Conservation (phyloP, 164 flowering plant species). For the Santalum album region DNA sequence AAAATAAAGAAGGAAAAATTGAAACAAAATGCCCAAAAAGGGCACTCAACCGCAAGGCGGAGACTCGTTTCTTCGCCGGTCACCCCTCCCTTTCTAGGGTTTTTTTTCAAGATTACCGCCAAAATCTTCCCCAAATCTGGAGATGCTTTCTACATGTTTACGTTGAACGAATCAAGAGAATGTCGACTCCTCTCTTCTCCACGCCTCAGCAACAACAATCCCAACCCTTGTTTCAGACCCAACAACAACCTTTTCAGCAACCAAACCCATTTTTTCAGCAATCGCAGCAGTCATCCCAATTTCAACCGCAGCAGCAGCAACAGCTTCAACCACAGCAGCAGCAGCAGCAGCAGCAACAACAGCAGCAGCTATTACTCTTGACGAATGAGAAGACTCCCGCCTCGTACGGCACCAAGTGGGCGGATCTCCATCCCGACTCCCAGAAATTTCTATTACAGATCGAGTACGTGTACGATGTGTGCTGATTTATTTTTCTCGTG, state of each 20-base stretch:
- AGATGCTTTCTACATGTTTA: neutral
- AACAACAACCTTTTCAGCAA: constrained; percentile 16
- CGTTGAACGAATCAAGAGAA: neutral
- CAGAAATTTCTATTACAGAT: constrained; percentile 80
- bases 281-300: constrained; percentile 22
- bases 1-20: no score
- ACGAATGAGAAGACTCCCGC: constrained; percentile 85
- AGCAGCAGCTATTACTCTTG: constrained; percentile 57
- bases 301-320: constrained; percentile 22
- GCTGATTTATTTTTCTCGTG: neutral
- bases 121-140: constrained; percentile 1
- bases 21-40: no score
- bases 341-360: constrained; percentile 53
- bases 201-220: constrained; percentile 38
- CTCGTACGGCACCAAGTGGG: constrained; percentile 79
- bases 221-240: constrained; percentile 17
- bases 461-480: constrained; percentile 37
- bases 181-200: constrained; percentile 22
- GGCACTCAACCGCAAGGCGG: no score
- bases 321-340: constrained; percentile 18
- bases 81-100: no score
- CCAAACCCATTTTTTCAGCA: constrained; percentile 15
- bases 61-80: no score
- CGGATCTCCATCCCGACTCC: constrained; percentile 94
- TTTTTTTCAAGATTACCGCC: no score